Conservation (phyloP, 139 green algal genomes). For the Chlorella sp. region DNA sequence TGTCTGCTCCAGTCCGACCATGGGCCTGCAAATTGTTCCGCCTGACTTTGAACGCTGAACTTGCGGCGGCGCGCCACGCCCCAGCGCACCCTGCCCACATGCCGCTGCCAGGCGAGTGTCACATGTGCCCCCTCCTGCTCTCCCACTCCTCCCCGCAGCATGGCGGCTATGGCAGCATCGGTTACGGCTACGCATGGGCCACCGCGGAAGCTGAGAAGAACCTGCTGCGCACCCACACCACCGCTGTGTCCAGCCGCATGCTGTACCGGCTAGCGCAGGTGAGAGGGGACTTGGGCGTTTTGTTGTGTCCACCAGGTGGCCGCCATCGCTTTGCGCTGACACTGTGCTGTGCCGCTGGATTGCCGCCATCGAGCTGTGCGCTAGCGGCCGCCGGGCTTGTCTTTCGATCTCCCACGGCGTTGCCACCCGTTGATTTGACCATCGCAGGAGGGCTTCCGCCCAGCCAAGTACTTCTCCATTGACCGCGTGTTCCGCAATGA, state of each 20-base stretch:
- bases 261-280: slow-evolving; percentile 91
- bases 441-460: slow-evolving; percentile 70
- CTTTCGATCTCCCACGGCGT: no score
- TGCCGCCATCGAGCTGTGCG: no score
- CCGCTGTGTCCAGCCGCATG: slow-evolving; percentile 97
- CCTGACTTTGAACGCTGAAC: no score
- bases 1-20: no score
- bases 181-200: slow-evolving; percentile 96
- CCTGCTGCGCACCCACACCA: slow-evolving; percentile 99
- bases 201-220: slow-evolving; percentile 96
- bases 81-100: not conserved
- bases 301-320: no score
- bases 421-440: no score
- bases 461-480: slow-evolving; percentile 94
- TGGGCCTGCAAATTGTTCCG: no score
- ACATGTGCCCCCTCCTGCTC: not conserved
- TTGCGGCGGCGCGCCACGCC: no score
- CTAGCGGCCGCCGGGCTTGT: no score
- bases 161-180: slow-evolving; percentile 87
- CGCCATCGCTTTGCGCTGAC: no score
- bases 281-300: not conserved
- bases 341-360: no score
- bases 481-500: slow-evolving; percentile 99
- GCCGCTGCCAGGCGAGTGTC: no score
- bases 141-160: not conserved